Evolutionary conservation across 495 filamentous ascomycete genomes (phyloP).

Genomic region (Acidomyces sp.): DNA sequence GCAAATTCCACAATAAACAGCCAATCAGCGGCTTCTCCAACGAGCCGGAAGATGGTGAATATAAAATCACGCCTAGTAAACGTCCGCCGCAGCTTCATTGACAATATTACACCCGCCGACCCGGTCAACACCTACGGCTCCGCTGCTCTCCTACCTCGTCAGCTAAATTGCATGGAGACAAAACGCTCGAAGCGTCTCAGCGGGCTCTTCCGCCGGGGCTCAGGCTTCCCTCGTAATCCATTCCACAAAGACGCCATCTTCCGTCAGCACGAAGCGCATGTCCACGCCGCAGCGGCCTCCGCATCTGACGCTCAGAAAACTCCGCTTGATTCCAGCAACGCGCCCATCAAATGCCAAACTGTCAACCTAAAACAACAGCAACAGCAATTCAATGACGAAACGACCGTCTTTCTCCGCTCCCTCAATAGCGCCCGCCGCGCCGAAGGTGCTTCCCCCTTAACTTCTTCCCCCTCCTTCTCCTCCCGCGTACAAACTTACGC

Average conservation of each 20-base stretch:
- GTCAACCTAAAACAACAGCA: background rate
- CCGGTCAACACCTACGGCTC: background rate
- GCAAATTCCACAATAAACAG: too few species aligned
- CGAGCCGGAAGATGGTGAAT: too few species aligned
- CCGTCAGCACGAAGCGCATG: background rate
- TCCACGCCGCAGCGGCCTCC: background rate
- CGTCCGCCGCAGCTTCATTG: background rate
- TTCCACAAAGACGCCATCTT: background rate
- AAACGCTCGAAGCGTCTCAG: background rate
- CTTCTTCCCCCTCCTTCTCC: background rate
- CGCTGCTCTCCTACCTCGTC: background rate
- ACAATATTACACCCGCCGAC: background rate
- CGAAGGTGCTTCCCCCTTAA: background rate
- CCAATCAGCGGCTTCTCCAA: too few species aligned
- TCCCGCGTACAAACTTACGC: background rate
- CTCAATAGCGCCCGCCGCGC: slow-evolving; percentile 1
- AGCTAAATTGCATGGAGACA: background rate
- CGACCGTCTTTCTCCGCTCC: background rate
- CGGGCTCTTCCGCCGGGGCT: too few species aligned
- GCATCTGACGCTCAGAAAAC: background rate
- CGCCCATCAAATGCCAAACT: background rate
- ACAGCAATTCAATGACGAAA: background rate
- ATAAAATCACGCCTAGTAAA: too few species aligned
- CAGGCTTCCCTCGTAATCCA: background rate
- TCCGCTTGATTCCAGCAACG: background rate